Conservation (phyloP, 2,329 filamentous ascomycete genomes). For the Passalora sequoiae region DNA sequence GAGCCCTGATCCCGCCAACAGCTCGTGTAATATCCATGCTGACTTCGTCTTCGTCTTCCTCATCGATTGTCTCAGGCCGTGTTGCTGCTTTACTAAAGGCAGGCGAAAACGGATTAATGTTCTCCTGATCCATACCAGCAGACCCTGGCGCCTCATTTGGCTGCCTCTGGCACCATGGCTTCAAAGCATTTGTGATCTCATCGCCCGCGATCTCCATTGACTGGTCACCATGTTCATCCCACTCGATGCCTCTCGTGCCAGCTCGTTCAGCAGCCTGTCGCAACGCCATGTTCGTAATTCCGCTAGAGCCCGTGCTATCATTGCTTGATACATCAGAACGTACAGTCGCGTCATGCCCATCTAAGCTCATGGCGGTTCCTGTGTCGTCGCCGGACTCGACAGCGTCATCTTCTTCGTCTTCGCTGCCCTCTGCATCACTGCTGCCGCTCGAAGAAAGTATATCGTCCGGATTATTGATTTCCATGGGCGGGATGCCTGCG, state of each 20-base stretch:
- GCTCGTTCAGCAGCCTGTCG: conserved; percentile 70
- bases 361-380: conserved; percentile 76
- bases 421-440: conserved; percentile 56
- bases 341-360: conserved; percentile 50
- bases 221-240: conserved; percentile 51
- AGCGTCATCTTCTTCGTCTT: conserved; percentile 52
- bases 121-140: conserved; percentile 44
- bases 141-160: conserved; percentile 21
- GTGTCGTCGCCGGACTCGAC: conserved; percentile 56
- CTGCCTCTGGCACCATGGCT: conserved; percentile 59
- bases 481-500: conserved; percentile 61
- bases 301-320: conserved; percentile 61
- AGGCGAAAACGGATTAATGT: conserved; percentile 46
- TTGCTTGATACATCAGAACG: conserved; percentile 32
- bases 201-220: conserved; percentile 55
- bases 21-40: conserved; percentile 92
- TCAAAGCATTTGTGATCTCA: conserved; percentile 68
- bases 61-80: conserved; percentile 26
- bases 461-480: conserved; percentile 59
- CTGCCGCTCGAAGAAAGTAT: conserved; percentile 74
- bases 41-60: conserved; percentile 57
- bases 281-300: conserved; percentile 70
- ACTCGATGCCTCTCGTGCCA: conserved; percentile 63
- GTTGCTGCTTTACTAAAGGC: conserved; percentile 34
- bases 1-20: conserved; percentile 65